Conservation (phyloP, 2,329 filamentous ascomycete genomes). For the Ascochyta clinopodiicola region DNA sequence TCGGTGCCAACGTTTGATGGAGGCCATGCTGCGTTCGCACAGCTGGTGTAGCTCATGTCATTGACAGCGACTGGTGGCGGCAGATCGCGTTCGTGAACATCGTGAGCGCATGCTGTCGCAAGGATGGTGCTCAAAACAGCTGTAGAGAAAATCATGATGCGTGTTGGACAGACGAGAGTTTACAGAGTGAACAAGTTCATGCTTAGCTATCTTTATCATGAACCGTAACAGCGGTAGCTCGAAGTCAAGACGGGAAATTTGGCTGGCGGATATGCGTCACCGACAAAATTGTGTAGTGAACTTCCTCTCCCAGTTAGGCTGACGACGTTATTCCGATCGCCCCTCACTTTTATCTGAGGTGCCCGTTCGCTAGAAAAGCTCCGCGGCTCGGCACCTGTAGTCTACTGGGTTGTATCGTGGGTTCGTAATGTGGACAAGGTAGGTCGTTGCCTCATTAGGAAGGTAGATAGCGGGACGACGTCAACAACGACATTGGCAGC, state of each 20-base stretch:
- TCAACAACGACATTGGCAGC: conserved; percentile 9
- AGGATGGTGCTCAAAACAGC: conserved; percentile 24
- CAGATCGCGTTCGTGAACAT: conserved; percentile 36
- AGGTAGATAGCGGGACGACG: conserved; percentile 31
- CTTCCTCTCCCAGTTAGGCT: conserved; percentile 39
- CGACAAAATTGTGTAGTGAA: conserved; percentile 20
- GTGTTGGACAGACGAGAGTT: background rate
- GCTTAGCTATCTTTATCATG: conserved; percentile 22
- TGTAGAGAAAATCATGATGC: conserved; percentile 29
- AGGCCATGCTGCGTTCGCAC: conserved; percentile 52
- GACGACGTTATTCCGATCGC: conserved; percentile 1
- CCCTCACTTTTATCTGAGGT: conserved; percentile 4
- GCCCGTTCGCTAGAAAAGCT: conserved; percentile 10
- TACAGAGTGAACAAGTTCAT: background rate
- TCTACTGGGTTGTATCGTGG: conserved; percentile 18
- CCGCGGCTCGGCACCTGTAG: conserved; percentile 36
- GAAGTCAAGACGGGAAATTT: conserved; percentile 3
- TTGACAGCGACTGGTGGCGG: conserved; percentile 41
- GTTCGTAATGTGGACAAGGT: conserved; percentile 26
- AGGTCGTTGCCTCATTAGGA: conserved; percentile 35
- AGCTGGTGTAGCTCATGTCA: conserved; percentile 40
- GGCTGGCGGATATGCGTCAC: conserved; percentile 6
- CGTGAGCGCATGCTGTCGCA: conserved; percentile 30
- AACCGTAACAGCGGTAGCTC: conserved; percentile 2
- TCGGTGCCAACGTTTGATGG: conserved; percentile 47